Base-by-base conservation (phyloP, 2,329 filamentous ascomycete genomes). In the Fusarium nygamai region DNA sequence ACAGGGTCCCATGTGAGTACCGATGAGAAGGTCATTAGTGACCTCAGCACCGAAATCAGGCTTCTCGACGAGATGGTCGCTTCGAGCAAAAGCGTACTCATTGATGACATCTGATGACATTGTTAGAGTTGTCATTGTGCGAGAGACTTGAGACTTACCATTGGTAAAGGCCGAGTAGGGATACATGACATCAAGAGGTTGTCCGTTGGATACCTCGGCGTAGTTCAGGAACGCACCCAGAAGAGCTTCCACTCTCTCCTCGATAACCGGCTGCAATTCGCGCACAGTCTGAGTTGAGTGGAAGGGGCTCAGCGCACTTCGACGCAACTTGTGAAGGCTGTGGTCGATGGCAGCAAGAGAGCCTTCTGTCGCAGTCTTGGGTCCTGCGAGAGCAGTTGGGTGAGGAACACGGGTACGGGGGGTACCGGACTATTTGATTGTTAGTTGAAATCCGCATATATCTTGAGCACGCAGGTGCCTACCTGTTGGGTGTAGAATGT, bases 131-230 rank as follows among this genome's bases (percentile, higher is more conserved):
- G 34, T 3, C 2, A 10, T 8, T 8, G 11, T 8, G 19, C 2
- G 11, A 9, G 5, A 48, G 9, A 61, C 14, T 29, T 10, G 20
- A 53, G 34, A 19, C 74, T 38, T 57, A 82, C 81, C 82, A 63
- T 83, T 83, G 48, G 82, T 82, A 56, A 83, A 82, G 27, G 82
- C 82, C 13, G 81, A 81, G 51, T 82, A 83, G 14, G 80, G 82
- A 54, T 82, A 83, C 80, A 82, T 80, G 44, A 82, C 70, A 67
- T 83, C 78, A 48, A 83, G 66, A 46, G 81, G 81, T 57, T 76
- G 72, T n/a, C 75, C 77, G 8, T 71, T 53, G 16, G 69, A 73
- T 13, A 76, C 69, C 27, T 76, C 61, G 17, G 79, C 81, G 56
- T 79, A 80, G 36, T 78, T 77, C 39, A 72, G 64, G 39, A 84